A percentile compares a stretch with the other conserved stretches of the same genome.
Evolutionary conservation across 768 basidiomycete genomes (phyloP).

Genomic region (Russula griseocarnosa): DNA sequence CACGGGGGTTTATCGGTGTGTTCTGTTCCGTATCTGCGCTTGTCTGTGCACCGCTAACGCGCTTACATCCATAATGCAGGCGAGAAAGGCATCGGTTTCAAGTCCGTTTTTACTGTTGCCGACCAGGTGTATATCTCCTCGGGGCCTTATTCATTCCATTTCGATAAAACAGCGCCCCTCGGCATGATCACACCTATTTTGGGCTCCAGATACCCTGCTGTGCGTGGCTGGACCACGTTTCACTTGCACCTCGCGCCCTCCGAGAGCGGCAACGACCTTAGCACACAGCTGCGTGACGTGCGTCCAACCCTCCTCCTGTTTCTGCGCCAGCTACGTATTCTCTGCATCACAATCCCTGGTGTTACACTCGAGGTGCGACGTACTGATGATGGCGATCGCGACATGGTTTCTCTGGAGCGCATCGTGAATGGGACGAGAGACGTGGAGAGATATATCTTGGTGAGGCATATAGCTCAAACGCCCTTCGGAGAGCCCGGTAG

Average conservation of each 20-base stretch:
- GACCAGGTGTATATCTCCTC: constrained; percentile 30
- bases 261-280: constrained; percentile 20
- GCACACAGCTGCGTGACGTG: constrained; percentile 23
- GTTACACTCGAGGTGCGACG: constrained; percentile 5
- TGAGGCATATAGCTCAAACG: constrained; percentile 24
- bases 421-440: not conserved
- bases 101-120: constrained; percentile 34
- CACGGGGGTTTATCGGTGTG: constrained; percentile 26
- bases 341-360: constrained; percentile 20
- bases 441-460: constrained; percentile 17
- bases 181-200: constrained; percentile 33
- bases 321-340: constrained; percentile 28
- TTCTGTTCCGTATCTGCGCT: not conserved
- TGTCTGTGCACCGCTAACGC: not conserved
- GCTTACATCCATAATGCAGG: constrained; percentile 24
- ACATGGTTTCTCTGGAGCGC: constrained; percentile 11
- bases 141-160: constrained; percentile 28
- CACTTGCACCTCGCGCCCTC: constrained; percentile 23
- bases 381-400: constrained; percentile 2
- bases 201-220: not conserved
- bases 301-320: constrained; percentile 31
- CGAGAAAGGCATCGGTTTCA: constrained; percentile 35
- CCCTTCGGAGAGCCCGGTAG: constrained; percentile 25
- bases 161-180: constrained; percentile 24
- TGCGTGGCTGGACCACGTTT: constrained; percentile 31